phyloP scores from a whole-genome alignment of 2,329 filamentous ascomycete genomes.

The Sclerotinia glacialis region DNA sequence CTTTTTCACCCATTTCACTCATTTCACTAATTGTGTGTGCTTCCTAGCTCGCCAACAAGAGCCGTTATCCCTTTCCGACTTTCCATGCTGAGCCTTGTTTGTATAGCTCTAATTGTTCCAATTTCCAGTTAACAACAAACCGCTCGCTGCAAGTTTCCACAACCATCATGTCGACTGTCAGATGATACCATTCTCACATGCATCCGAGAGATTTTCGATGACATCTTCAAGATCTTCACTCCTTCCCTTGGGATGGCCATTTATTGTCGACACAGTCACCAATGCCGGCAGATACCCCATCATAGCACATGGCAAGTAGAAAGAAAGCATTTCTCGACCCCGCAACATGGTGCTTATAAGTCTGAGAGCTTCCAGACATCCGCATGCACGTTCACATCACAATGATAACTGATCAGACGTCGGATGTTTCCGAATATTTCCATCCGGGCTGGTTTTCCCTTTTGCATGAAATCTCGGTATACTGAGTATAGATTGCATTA shows the following conservation, averaged over 20 bases:
- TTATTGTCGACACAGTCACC: not conserved
- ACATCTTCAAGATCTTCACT: not conserved
- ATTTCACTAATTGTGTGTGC: no score
- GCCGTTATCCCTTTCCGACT: not conserved
- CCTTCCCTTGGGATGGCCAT: not conserved
- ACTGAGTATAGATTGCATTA: not conserved
- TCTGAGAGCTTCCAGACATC: not conserved
- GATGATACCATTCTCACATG: not conserved
- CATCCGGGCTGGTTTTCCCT: not conserved
- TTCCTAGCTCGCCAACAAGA: not conserved
- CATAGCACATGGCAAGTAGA: not conserved
- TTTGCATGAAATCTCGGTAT: not conserved
- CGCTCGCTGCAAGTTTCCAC: not conserved
- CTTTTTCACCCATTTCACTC: not conserved
- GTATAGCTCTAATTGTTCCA: no score
- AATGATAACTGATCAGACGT: not conserved
- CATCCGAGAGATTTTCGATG: not conserved
- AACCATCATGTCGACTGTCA: not conserved
- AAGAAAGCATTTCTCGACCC: not conserved
- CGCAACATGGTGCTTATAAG: not conserved
- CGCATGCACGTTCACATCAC: not conserved
- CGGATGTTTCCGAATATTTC: not conserved
- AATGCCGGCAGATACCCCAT: not conserved
- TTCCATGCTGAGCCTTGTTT: not conserved
- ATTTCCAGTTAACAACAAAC: not conserved